Evolutionary conservation across 345 rosid species (phyloP).

Genomic region (Citrus unshiu): DNA sequence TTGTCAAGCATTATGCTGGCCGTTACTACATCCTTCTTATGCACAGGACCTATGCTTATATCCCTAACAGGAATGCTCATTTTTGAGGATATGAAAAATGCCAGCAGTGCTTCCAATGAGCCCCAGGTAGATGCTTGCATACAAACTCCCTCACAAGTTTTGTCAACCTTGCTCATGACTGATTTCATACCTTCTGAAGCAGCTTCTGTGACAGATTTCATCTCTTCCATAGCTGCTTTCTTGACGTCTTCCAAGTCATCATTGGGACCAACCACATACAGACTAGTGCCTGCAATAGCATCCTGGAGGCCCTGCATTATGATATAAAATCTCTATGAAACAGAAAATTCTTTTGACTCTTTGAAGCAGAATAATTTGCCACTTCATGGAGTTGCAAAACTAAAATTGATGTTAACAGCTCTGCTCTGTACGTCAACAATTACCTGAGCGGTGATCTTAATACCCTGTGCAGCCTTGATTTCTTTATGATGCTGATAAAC

Average conservation of each 20-base stretch:
- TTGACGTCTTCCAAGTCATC: slow-evolving; percentile 72
- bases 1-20: slow-evolving; percentile 92
- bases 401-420: background rate
- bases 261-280: slow-evolving; percentile 72
- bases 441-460: slow-evolving; percentile 93
- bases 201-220: slow-evolving; percentile 61
- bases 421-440: background rate
- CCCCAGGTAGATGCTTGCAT: slow-evolving; percentile 96
- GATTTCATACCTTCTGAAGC: slow-evolving; percentile 84
- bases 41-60: slow-evolving; percentile 88
- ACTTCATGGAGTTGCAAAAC: background rate
- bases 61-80: slow-evolving; percentile 89
- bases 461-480: slow-evolving; percentile 93
- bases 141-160: slow-evolving; percentile 86
- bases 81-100: slow-evolving; percentile 74
- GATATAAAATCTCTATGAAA: slow-evolving; percentile 1
- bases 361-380: too few species aligned
- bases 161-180: slow-evolving; percentile 79
- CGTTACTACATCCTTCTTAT: slow-evolving; percentile 87
- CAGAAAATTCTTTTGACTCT: background rate
- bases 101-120: slow-evolving; percentile 91
- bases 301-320: slow-evolving; percentile 78
- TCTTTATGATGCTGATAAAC: slow-evolving; percentile 76
- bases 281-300: slow-evolving; percentile 90
- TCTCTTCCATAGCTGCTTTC: slow-evolving; percentile 75